Evolutionary conservation across 140 eudicot genomes (phyloP).

Genomic region (Cichorium intybus): DNA sequence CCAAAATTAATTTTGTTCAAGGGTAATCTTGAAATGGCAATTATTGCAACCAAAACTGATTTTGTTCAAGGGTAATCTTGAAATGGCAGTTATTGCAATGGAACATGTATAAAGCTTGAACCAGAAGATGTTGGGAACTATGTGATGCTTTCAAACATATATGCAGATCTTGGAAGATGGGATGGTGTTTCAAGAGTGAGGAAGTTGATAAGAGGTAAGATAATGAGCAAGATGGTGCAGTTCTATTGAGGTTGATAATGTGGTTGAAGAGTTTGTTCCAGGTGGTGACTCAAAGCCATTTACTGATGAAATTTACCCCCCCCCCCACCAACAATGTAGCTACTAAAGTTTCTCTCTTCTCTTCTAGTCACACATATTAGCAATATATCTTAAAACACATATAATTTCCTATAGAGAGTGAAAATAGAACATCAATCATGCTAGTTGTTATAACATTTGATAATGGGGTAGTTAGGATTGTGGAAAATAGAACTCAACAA

Average conservation of each 20-base stretch:
- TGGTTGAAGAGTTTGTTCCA: slow-evolving; percentile 39
- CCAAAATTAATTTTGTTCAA: too few species aligned
- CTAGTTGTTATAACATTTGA: too few species aligned
- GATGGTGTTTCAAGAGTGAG: slow-evolving; percentile 39
- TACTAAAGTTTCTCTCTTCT: too few species aligned
- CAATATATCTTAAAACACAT: too few species aligned
- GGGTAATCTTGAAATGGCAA: too few species aligned
- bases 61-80: slow-evolving; percentile 42
- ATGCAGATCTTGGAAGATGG: slow-evolving; percentile 51
- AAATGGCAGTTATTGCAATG: slow-evolving; percentile 37
- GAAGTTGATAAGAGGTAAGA: slow-evolving; percentile 34
- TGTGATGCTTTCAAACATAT: slow-evolving; percentile 45
- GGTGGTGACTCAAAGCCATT: slow-evolving; percentile 38
- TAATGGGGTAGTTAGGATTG: too few species aligned
- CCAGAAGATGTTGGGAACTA: slow-evolving; percentile 45
- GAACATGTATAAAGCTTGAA: slow-evolving; percentile 44
- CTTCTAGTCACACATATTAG: too few species aligned
- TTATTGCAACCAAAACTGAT: too few species aligned
- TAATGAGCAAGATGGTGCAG: slow-evolving; percentile 40
- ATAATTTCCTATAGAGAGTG: too few species aligned
- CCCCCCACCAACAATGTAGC: too few species aligned
- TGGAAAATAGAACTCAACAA: too few species aligned
- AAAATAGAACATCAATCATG: too few species aligned
- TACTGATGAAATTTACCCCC: slow-evolving; percentile 27
- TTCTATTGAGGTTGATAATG: slow-evolving; percentile 35